Conservation (phyloP, 129 eudicot genomes). For the Heracleum sosnowskyi region DNA sequence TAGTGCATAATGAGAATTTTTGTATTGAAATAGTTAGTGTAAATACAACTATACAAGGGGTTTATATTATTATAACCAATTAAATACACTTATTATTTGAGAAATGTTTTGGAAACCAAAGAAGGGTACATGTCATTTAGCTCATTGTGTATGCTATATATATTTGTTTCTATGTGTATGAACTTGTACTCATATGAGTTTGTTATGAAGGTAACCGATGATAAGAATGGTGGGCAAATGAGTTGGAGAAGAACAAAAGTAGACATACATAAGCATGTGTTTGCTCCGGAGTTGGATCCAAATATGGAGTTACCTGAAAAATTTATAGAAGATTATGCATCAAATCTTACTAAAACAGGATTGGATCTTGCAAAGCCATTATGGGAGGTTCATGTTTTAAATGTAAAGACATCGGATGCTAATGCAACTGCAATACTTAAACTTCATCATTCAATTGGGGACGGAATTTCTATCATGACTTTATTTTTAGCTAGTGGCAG, state of each 20-base stretch:
- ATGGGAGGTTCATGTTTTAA: slow-evolving; percentile 41
- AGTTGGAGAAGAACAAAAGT: slow-evolving; percentile 17
- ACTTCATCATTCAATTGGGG: slow-evolving; percentile 36
- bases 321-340: slow-evolving; percentile 25
- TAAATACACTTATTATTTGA: too few species aligned
- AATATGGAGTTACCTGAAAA: slow-evolving; percentile 23
- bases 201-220: slow-evolving; percentile 12
- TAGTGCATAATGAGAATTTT: too few species aligned
- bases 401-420: slow-evolving; percentile 31
- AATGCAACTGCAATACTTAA: slow-evolving; percentile 16
- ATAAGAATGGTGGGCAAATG: slow-evolving; percentile 2
- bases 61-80: too few species aligned
- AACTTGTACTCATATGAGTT: background rate
- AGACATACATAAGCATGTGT: slow-evolving; percentile 18
- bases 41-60: too few species aligned
- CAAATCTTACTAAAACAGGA: slow-evolving; percentile 13
- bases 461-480: slow-evolving; percentile 26
- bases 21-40: too few species aligned
- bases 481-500: slow-evolving; percentile 23
- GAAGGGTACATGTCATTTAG: too few species aligned
- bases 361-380: slow-evolving; percentile 30
- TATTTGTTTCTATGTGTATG: too few species aligned
- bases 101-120: too few species aligned
- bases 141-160: too few species aligned
- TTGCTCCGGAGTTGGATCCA: slow-evolving; percentile 10